Percentiles rank a stretch among this genome's conserved stretches.
These are phyloP conservation scores for Podospora conica DNA, from an alignment of 495 filamentous ascomycete species.

Conservation along the genomic window DNA sequence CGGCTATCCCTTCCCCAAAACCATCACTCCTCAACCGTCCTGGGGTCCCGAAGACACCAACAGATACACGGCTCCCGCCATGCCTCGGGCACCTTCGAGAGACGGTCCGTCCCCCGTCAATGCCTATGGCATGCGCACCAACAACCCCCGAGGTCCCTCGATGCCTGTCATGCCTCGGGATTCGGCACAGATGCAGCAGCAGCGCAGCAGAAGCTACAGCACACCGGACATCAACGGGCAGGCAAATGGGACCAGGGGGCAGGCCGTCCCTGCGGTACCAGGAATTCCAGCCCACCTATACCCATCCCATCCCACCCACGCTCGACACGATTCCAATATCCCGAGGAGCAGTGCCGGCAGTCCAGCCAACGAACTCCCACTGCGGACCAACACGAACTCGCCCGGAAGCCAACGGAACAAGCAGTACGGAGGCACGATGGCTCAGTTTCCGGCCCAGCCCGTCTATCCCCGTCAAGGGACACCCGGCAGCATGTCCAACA, in stretches of 20 bases:
- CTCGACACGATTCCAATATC: conserved; percentile 44
- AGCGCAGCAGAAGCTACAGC: conserved; percentile 55
- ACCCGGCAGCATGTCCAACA: conserved; percentile 25
- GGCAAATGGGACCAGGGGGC: conserved; percentile 26
- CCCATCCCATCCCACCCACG: conserved; percentile 45
- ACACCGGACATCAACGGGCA: conserved; percentile 56
- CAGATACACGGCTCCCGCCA: conserved; percentile 81
- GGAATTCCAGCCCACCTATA: conserved; percentile 53
- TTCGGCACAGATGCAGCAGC: conserved; percentile 49
- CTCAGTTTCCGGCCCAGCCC: conserved; percentile 44
- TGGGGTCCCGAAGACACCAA: conserved; percentile 62
- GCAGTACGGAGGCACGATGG: conserved; percentile 36
- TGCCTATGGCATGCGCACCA: conserved; percentile 43
- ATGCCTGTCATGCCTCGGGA: conserved; percentile 65
- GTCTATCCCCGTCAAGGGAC: conserved; percentile 40
- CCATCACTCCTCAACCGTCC: conserved; percentile 54
- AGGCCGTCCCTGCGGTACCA: conserved; percentile 46
- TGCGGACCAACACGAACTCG: conserved; percentile 48
- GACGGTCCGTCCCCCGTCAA: conserved; percentile 61
- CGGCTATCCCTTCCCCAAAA: conserved; percentile 71
- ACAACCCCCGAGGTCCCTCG: conserved; percentile 69
- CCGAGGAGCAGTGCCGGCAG: conserved; percentile 49
- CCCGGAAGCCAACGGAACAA: conserved; percentile 42
- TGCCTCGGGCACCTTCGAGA: conserved; percentile 69
- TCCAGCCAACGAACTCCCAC: conserved; percentile 44